Evolutionary conservation across 768 basidiomycete genomes (phyloP).

Genomic region (Auriscalpium vulgare): DNA sequence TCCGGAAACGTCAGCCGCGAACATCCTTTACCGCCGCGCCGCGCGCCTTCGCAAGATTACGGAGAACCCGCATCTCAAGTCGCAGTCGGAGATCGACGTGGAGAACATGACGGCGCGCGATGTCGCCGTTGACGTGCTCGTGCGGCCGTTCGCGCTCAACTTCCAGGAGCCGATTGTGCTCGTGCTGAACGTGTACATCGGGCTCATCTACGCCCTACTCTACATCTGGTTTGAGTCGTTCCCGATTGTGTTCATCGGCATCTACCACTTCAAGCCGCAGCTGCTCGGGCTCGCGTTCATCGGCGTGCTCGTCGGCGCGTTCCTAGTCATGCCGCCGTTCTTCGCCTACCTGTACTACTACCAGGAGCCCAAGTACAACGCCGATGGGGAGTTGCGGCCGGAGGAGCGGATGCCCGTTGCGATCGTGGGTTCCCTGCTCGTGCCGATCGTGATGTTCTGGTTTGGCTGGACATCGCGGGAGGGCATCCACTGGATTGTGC

Average conservation of each 20-base stretch:
- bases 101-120: constrained; percentile 13
- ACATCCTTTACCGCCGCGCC: constrained; percentile 25
- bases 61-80: constrained; percentile 20
- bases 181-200: constrained; percentile 24
- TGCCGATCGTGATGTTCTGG: constrained; percentile 27
- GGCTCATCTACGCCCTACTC: constrained; percentile 25
- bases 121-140: constrained; percentile 19
- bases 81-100: constrained; percentile 20
- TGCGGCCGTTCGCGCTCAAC: constrained; percentile 24
- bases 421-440: constrained; percentile 24
- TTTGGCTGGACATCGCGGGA: constrained; percentile 26
- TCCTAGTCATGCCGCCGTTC: constrained; percentile 8
- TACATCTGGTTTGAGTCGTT: constrained; percentile 30
- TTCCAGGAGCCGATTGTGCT: constrained; percentile 25
- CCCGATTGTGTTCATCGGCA: constrained; percentile 25
- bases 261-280: constrained; percentile 26
- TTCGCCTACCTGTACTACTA: constrained; percentile 11
- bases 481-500: constrained; percentile 28
- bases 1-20: constrained; percentile 24
- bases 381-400: constrained; percentile 14
- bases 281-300: constrained; percentile 26
- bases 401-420: constrained; percentile 27
- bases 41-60: constrained; percentile 23
- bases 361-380: constrained; percentile 12
- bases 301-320: constrained; percentile 11